Evolutionary conservation across 257 asterid species (phyloP).

Genomic region (Nicotiana undulata): DNA sequence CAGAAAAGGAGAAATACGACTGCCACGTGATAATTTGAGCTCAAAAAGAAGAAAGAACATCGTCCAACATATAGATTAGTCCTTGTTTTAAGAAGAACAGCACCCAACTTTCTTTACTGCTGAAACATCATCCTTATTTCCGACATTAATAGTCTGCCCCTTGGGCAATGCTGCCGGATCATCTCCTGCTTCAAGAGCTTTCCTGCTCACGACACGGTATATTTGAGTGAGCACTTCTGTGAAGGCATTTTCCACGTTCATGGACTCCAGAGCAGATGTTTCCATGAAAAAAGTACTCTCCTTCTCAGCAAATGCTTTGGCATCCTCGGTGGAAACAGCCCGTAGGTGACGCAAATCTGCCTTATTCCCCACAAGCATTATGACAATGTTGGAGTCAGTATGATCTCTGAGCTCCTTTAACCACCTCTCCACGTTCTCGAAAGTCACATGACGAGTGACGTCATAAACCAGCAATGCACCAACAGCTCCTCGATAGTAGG

Average conservation of each 20-base stretch:
- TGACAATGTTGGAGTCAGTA: constrained; percentile 56
- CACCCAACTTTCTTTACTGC: constrained; percentile 65
- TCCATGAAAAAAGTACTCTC: constrained; percentile 59
- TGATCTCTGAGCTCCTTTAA: constrained; percentile 66
- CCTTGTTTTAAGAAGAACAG: constrained; percentile 38
- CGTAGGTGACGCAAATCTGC: constrained; percentile 65
- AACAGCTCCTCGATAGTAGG: constrained; percentile 71
- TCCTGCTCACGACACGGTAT: constrained; percentile 44
- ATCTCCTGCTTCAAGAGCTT: constrained; percentile 51
- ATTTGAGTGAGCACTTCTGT: constrained; percentile 67
- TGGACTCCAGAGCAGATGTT: constrained; percentile 66
- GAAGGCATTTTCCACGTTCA: constrained; percentile 68
- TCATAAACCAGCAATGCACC: constrained; percentile 68
- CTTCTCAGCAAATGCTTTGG: constrained; percentile 51
- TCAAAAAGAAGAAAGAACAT: neutral
- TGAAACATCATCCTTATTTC: constrained; percentile 57
- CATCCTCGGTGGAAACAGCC: constrained; percentile 63
- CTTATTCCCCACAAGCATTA: constrained; percentile 70
- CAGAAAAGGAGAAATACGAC: neutral
- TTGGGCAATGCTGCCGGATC: constrained; percentile 48
- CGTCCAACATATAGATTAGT: neutral
- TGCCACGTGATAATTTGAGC: neutral
- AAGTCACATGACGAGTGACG: constrained; percentile 65
- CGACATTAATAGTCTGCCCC: constrained; percentile 54
- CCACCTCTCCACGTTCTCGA: constrained; percentile 74